Conservation (phyloP, 169 alveolate species). For the Perkinsus chesapeaki region DNA sequence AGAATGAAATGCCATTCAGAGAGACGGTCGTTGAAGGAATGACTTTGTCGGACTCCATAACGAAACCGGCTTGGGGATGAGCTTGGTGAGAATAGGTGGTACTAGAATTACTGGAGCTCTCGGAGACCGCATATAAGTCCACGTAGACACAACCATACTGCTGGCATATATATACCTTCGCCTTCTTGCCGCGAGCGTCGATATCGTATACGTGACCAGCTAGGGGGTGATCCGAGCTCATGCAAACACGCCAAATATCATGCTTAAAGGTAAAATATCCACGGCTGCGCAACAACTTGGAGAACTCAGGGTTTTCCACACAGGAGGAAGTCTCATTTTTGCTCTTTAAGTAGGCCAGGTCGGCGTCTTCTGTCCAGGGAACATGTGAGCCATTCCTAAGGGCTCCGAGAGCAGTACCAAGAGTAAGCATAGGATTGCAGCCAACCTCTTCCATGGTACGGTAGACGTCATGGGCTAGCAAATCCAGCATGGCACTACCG, state of each 20-base stretch:
- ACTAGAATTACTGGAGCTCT: neutral
- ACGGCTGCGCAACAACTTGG: neutral
- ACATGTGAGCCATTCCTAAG: neutral
- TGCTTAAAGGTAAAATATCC: neutral
- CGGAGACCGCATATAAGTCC: neutral
- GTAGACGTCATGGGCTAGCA: too few relatives aligned
- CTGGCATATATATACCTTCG: neutral
- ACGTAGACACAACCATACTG: neutral
- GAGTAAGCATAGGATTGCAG: neutral
- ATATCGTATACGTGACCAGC: neutral
- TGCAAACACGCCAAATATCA: neutral
- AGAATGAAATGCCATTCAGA: neutral
- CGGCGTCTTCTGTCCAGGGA: neutral
- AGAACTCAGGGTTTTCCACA: neutral
- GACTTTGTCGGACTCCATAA: neutral
- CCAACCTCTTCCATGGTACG: neutral
- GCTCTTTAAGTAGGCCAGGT: neutral
- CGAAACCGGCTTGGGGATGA: neutral
- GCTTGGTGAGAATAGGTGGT: neutral
- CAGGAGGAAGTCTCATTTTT: too few relatives aligned
- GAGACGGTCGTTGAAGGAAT: neutral
- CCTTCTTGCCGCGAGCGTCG: too few relatives aligned
- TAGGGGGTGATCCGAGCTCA: neutral
- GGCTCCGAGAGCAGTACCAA: neutral
- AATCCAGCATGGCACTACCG: too few relatives aligned